These are phyloP conservation scores for Capsicum pubescens DNA, from an alignment of 257 asterid genomes.

Conservation along the genomic window DNA sequence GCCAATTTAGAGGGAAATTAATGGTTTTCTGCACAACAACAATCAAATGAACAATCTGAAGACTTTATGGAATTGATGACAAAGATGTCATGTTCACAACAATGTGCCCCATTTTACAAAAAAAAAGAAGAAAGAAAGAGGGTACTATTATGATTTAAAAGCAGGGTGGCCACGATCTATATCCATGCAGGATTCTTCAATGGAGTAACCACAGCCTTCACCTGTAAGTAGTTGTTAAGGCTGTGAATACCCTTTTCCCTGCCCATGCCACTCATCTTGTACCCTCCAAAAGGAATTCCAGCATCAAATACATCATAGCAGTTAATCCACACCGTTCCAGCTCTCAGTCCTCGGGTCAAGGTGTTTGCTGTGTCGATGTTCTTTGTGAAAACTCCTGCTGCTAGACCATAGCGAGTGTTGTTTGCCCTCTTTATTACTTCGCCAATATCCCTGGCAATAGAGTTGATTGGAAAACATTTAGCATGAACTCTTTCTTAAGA, in stretches of 20 bases:
- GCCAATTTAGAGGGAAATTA: background rate
- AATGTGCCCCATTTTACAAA: background rate
- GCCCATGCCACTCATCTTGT: slow-evolving; percentile 88
- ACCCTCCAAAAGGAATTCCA: slow-evolving; percentile 80
- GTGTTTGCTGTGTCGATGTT: slow-evolving; percentile 72
- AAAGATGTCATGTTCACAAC: background rate
- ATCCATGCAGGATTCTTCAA: slow-evolving; percentile 77
- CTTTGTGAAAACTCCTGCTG: slow-evolving; percentile 77
- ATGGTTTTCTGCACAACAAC: background rate
- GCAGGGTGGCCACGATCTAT: slow-evolving; percentile 28
- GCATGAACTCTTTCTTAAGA: background rate
- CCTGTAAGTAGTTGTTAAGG: slow-evolving; percentile 75
- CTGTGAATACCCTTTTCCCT: slow-evolving; percentile 76
- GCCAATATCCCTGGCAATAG: slow-evolving; percentile 51
- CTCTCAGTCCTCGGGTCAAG: slow-evolving; percentile 63
- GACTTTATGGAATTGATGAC: background rate
- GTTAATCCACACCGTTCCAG: slow-evolving; percentile 79
- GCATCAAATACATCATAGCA: slow-evolving; percentile 76
- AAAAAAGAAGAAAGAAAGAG: background rate
- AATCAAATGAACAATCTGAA: background rate
- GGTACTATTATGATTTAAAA: background rate
- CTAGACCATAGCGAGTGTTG: slow-evolving; percentile 66
- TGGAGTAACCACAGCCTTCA: slow-evolving; percentile 82
- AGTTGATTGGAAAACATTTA: background rate
- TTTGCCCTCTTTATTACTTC: slow-evolving; percentile 79